phyloP scores from a whole-genome alignment of 2,329 filamentous ascomycete species.

The Scytalidium sp. region DNA sequence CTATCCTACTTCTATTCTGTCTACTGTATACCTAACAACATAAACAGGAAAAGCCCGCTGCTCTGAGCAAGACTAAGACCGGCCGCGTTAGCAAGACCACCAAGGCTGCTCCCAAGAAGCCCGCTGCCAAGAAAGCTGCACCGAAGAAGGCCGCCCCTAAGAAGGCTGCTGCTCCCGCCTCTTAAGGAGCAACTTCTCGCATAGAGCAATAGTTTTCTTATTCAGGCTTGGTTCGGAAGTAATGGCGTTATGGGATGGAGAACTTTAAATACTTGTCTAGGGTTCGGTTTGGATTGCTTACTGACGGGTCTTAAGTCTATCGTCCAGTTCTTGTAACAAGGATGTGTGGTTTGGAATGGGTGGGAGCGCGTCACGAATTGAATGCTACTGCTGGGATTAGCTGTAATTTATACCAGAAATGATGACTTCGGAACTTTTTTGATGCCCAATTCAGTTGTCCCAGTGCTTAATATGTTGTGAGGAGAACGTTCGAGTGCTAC shows the following conservation, averaged over 20 bases:
- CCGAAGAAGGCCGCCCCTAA: slow-evolving; percentile 17
- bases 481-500: too few relatives aligned
- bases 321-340: neutral
- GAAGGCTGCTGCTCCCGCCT: slow-evolving; percentile 13
- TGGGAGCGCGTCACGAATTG: neutral
- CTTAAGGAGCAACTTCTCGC: neutral
- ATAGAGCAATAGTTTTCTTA: slow-evolving; percentile 59
- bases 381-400: neutral
- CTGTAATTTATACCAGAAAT: neutral
- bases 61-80: slow-evolving; percentile 69
- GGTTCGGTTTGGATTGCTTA: neutral
- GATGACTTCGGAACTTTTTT: neutral
- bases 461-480: neutral
- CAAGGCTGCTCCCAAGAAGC: slow-evolving; percentile 42
- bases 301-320: neutral
- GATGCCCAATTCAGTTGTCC: neutral
- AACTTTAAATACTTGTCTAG: neutral
- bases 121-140: slow-evolving; percentile 28
- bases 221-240: slow-evolving; percentile 64
- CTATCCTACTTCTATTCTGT: slow-evolving; percentile 2
- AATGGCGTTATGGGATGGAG: slow-evolving; percentile 30
- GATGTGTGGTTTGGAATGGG: neutral
- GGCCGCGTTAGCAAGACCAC: slow-evolving; percentile 68
- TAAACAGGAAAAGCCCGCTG: slow-evolving; percentile 55
- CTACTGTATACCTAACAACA: slow-evolving; percentile 16